Conservation (phyloP, 2,329 filamentous ascomycete genomes). For the Aspergillus pseudotamarii region DNA sequence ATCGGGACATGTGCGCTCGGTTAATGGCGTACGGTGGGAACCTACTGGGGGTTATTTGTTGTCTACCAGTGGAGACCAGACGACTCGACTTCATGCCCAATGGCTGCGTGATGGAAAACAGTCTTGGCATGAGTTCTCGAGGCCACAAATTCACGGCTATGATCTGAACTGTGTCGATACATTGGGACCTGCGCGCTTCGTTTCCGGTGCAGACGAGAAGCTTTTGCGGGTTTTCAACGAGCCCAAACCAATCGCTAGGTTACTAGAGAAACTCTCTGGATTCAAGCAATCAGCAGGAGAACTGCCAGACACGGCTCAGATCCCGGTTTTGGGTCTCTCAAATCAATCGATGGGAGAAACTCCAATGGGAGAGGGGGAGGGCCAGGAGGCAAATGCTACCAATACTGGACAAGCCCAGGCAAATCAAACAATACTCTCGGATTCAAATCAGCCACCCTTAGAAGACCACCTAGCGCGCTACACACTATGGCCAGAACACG, state of each 20-base stretch:
- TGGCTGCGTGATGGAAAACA: slow-evolving; percentile 62
- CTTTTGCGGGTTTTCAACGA: slow-evolving; percentile 94
- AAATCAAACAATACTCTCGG: slow-evolving; percentile 44
- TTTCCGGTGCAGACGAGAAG: slow-evolving; percentile 96
- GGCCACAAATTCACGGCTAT: slow-evolving; percentile 97
- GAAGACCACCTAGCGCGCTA: slow-evolving; percentile 89
- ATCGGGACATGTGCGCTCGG: slow-evolving; percentile 79
- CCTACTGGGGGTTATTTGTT: slow-evolving; percentile 79
- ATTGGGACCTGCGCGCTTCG: slow-evolving; percentile 73
- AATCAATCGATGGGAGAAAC: slow-evolving; percentile 78
- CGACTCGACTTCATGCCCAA: slow-evolving; percentile 79
- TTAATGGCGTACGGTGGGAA: slow-evolving; percentile 84
- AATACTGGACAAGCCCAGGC: slow-evolving; percentile 22
- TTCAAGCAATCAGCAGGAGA: slow-evolving; percentile 50
- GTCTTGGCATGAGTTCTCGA: slow-evolving; percentile 94
- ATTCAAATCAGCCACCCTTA: slow-evolving; percentile 73
- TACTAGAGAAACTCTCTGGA: slow-evolving; percentile 70
- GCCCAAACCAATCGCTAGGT: slow-evolving; percentile 76
- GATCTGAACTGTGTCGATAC: slow-evolving; percentile 92
- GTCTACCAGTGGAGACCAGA: slow-evolving; percentile 90
- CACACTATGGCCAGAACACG: slow-evolving; percentile 92
- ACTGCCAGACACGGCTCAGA: slow-evolving; percentile 86
- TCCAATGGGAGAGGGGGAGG: slow-evolving; percentile 39
- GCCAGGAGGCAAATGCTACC: slow-evolving; percentile 45
- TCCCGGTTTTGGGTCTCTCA: slow-evolving; percentile 90